These are phyloP conservation scores for Bromus sterilis DNA, from an alignment of 176 grass and related monocot species.

Conservation along the genomic window DNA sequence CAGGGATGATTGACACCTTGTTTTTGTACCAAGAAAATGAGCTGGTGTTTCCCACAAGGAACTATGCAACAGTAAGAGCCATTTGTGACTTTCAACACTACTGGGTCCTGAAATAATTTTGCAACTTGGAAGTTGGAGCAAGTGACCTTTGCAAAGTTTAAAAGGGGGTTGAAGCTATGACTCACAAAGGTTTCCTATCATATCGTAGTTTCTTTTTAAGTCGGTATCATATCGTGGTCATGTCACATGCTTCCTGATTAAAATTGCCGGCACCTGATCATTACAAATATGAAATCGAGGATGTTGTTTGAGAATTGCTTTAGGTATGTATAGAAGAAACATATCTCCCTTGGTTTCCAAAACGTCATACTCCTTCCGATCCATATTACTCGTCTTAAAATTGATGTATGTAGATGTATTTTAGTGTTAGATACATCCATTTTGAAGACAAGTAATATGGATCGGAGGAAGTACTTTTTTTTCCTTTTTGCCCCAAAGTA, in stretches of 20 bases:
- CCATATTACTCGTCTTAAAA: no score
- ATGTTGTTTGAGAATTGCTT: neutral
- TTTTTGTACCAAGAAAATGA: neutral
- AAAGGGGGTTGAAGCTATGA: neutral
- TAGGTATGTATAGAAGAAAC: neutral
- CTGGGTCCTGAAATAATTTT: neutral
- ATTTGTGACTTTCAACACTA: neutral
- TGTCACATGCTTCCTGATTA: slow-evolving; percentile 27
- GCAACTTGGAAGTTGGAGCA: neutral
- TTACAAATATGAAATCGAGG: neutral
- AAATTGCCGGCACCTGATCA: neutral
- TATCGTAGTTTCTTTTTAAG: no score
- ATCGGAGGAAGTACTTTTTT: no score
- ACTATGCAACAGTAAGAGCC: neutral
- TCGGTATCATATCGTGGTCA: neutral
- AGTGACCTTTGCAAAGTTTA: neutral
- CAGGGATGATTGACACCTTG: no score
- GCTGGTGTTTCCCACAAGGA: neutral
- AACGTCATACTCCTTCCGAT: neutral
- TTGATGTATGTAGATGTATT: no score
- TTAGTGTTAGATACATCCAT: no score
- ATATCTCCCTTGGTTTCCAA: neutral
- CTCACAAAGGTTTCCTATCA: neutral
- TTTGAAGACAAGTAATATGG: no score
- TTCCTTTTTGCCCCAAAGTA: neutral